A percentile compares a stretch with the other conserved stretches of the same genome.
Evolutionary conservation across 257 asterid genomes (phyloP).

Genomic region (Scutellaria baicalensis): DNA sequence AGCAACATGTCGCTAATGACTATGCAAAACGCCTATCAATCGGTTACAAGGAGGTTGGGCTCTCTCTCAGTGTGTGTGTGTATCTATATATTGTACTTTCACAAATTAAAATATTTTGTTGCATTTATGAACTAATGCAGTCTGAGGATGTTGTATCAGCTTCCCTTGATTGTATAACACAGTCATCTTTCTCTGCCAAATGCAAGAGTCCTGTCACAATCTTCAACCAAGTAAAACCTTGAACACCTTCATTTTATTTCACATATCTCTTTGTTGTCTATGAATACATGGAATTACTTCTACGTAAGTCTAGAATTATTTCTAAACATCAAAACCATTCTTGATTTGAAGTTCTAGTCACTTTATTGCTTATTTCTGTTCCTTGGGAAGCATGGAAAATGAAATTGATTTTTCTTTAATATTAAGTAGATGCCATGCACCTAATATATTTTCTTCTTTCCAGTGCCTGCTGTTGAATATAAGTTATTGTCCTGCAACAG

Average conservation of each 20-base stretch:
- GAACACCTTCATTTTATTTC: not conserved
- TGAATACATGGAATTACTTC: not conserved
- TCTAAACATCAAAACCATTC: not conserved
- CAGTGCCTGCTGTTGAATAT: slow-evolving; percentile 92
- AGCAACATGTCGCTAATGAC: slow-evolving; percentile 95
- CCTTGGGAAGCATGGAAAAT: not conserved
- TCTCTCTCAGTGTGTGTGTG: not conserved
- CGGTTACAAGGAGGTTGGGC: slow-evolving; percentile 77
- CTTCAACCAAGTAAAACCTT: slow-evolving; percentile 56
- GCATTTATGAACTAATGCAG: slow-evolving; percentile 37
- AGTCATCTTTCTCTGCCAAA: slow-evolving; percentile 37
- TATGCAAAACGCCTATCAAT: slow-evolving; percentile 88
- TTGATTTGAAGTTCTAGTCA: not conserved
- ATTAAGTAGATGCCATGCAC: not conserved
- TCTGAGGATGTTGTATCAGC: slow-evolving; percentile 68
- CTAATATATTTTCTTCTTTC: slow-evolving; percentile 17
- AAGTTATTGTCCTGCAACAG: slow-evolving; percentile 83
- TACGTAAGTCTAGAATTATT: not conserved
- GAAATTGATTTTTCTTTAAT: not conserved
- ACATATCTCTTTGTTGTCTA: not conserved
- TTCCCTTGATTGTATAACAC: slow-evolving; percentile 70
- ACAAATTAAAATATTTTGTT: not conserved
- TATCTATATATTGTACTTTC: not conserved
- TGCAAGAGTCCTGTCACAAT: slow-evolving; percentile 39
- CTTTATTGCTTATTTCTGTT: not conserved